Conservation (phyloP, 345 rosid species). For the Lenwebbia sp. region DNA sequence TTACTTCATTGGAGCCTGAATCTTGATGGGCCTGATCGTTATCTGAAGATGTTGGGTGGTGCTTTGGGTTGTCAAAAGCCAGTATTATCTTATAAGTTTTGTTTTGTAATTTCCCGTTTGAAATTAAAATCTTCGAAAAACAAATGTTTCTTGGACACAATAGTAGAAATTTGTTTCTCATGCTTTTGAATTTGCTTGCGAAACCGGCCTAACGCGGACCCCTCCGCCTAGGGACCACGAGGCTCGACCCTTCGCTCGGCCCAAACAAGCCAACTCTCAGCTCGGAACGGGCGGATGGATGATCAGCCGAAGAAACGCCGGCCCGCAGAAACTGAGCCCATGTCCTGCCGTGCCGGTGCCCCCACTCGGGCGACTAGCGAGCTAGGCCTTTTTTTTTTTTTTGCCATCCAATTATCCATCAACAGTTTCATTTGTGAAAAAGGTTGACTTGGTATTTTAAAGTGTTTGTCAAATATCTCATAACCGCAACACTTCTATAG, state of each 20-base stretch:
- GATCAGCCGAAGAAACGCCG: background rate
- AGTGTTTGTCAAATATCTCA: background rate
- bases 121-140: background rate
- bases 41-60: background rate
- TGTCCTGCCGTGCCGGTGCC: background rate
- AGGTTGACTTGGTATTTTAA: background rate
- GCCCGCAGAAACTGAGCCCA: background rate
- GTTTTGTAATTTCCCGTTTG: accelerated
- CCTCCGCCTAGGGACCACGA: background rate
- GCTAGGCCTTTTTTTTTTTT: background rate
- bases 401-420: background rate
- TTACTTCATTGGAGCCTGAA: too few species aligned
- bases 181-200: background rate
- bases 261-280: background rate
- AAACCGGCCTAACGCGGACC: background rate
- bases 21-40: too few species aligned
- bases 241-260: background rate
- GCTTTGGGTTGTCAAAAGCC: background rate
- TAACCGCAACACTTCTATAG: background rate
- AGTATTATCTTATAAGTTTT: background rate
- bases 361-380: too few species aligned
- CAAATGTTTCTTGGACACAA: background rate
- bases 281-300: background rate
- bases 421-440: background rate
- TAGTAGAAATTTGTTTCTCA: background rate